Base-by-base conservation (phyloP, 345 rosid species). In the Melaleuca quinquenervia region DNA sequence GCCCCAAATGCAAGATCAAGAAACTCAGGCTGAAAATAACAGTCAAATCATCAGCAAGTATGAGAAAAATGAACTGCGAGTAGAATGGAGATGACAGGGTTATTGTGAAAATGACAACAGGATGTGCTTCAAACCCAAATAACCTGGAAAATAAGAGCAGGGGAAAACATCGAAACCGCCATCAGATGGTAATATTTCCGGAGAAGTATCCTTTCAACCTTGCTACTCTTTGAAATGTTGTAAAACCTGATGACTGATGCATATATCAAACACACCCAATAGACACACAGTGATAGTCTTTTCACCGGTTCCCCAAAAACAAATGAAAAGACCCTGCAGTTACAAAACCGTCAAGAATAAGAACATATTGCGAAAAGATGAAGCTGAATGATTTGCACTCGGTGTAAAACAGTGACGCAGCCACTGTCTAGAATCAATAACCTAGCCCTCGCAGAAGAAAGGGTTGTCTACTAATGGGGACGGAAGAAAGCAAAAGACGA, bases 1-100 rank as follows among this genome's bases (percentile, higher is more conserved):
- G 91, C 98, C 86, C 99, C 99, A 92, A 97, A 96, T 86, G 99
- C 99, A 52, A 96, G 96, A 91, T 94, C 94, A 84, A 98, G 98
- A 95, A 98, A 95, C 86, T 91, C 91, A 70, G 98, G 98, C 99
- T 96, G 98, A 54, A 76, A 93, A 87, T 53, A 80, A 85, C 82
- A 82, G 82, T 32, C 24, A 87, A 51, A 85, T 83, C 86, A 88
- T 86, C 64, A 83, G 16, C 22, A 74, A 50, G 70, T 50, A 32
- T 26, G 29, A 16, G 14, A 22, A 32, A 82, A 83, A 52, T n/a
- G 87, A 85, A 29, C 64, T 18, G 82, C 18, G 26, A 85, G 84
- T 22, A 74, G 64, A 64, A 85, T 41, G 27, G 18, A 85, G 44
- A 48, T 22, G 55, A 58, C 15, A 8, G 26, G 85, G 53, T 53